Base-by-base conservation (phyloP, 1,139 yeast species). In the Kurtzmaniella quercitrusa region DNA sequence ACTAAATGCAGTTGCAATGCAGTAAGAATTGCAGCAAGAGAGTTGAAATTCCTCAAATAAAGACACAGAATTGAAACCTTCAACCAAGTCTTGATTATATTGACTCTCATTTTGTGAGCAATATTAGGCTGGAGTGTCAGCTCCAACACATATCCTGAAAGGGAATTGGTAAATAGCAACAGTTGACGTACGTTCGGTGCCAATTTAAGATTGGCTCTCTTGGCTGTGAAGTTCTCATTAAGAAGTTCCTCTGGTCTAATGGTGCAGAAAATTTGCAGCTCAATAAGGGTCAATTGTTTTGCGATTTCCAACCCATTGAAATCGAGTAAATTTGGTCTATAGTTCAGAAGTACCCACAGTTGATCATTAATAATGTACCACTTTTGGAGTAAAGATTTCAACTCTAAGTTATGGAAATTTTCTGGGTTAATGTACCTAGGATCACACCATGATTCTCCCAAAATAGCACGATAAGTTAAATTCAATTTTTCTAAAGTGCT, bases 11-110 rank as follows among this genome's bases (percentile, higher is more conserved):
- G 83, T 62, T 90, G 96, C 51, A 91, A 72, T 0, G 95, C 79
- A 0, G 94, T 85, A 60, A 90, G 79, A 43, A 91, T 86, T 0
- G 96, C 87, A n/a, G 96, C 93, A 46, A 89, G 68, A 0, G 95
- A 82, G 61, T 91, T 91, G 68, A 84, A 88, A 59, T 90, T 90
- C 48, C 94, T 73, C 56, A 89, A 70, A 54, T 86, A 85, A 44
- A 84, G 71, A 55, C 95, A 82, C n/a, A 91, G 85, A 46, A 86
- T 77, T 0, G 95, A 93, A 38, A 89, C 75, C 56, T 86, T 87
- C 50, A 91, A 70, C 97, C 98, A 91, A 17, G 82, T 79, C 59
- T 85, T 85, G 34, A 90, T 65, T 41, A 79, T 70, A 51, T 79
- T 81, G 38, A 77, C 70, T 49, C 91, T 69, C 56, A 73, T 68